phyloP scores from a whole-genome alignment of 495 filamentous ascomycete genomes.

The Ascobolus immersus region DNA sequence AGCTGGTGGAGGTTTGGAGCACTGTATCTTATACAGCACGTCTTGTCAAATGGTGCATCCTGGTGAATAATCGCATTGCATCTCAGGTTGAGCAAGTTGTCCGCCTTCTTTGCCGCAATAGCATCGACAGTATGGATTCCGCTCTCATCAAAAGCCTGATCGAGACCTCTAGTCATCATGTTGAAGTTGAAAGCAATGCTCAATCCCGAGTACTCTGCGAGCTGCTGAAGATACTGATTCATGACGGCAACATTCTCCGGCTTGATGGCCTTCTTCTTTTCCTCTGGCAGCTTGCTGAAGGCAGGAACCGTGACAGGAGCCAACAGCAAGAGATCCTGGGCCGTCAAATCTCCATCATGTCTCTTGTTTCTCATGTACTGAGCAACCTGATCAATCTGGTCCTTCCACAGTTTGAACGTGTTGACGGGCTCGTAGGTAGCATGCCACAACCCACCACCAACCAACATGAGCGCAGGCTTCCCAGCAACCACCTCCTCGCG shows the following conservation, averaged over 20 bases:
- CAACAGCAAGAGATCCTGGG: slow-evolving; percentile 22
- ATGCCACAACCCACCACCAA: slow-evolving; percentile 32
- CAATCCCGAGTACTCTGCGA: slow-evolving; percentile 17
- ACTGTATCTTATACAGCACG: slow-evolving; percentile 30
- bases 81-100: slow-evolving; percentile 30
- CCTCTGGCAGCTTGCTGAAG: slow-evolving; percentile 24
- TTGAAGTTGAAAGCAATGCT: slow-evolving; percentile 29
- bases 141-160: slow-evolving; percentile 20
- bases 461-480: slow-evolving; percentile 19
- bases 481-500: slow-evolving; percentile 3
- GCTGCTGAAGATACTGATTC: slow-evolving; percentile 28
- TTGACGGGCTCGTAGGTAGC: slow-evolving; percentile 24
- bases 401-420: slow-evolving; percentile 23
- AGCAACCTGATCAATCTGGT: slow-evolving; percentile 21
- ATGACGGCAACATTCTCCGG: slow-evolving; percentile 26
- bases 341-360: slow-evolving; percentile 9
- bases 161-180: slow-evolving; percentile 19
- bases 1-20: slow-evolving; percentile 16
- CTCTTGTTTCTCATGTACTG: slow-evolving; percentile 12
- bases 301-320: slow-evolving; percentile 30
- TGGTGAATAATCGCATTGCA: slow-evolving; percentile 26
- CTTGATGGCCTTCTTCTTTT: slow-evolving; percentile 24
- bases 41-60: slow-evolving; percentile 26
- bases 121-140: slow-evolving; percentile 28
- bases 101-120: slow-evolving; percentile 24